Evolutionary conservation across 1,284 basidiomycete genomes (phyloP).

Genomic region (Pseudozyma thailandica): DNA sequence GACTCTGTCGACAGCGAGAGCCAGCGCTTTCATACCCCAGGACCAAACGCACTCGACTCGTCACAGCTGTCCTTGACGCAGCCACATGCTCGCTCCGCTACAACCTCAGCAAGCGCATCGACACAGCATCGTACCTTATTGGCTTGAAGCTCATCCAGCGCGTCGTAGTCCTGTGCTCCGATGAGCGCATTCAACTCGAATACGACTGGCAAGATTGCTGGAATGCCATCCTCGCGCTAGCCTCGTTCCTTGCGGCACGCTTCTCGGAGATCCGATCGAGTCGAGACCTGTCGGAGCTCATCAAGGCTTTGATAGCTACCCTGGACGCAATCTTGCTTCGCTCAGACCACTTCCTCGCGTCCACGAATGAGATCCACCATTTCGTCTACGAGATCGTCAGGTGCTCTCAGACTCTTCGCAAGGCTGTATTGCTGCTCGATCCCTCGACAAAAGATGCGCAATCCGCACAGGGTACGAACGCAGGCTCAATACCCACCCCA

Average conservation of each 20-base stretch:
- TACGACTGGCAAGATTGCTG: constrained; percentile 62
- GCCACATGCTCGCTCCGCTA: constrained; percentile 54
- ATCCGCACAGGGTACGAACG: neutral
- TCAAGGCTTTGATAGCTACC: constrained; percentile 48
- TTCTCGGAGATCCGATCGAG: constrained; percentile 41
- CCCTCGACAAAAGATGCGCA: neutral
- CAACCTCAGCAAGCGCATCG: constrained; percentile 61
- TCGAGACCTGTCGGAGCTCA: constrained; percentile 36
- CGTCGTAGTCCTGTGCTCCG: constrained; percentile 43
- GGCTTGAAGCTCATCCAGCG: constrained; percentile 53
- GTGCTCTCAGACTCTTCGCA: constrained; percentile 32
- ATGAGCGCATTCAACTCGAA: constrained; percentile 49
- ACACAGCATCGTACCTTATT: constrained; percentile 47
- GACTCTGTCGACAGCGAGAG: constrained; percentile 58
- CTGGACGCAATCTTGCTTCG: constrained; percentile 47
- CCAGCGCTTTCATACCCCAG: constrained; percentile 42
- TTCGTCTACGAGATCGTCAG: constrained; percentile 60
- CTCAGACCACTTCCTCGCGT: constrained; percentile 48
- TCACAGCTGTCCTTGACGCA: constrained; percentile 52
- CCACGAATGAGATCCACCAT: constrained; percentile 49
- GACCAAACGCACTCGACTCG: constrained; percentile 46
- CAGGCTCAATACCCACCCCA: constrained; percentile 7
- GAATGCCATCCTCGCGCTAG: constrained; percentile 49
- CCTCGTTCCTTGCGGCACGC: constrained; percentile 45
- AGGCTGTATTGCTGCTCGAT: constrained; percentile 33